A percentile compares a stretch with the other conserved stretches of the same genome.
Evolutionary conservation across 1,284 basidiomycete species (phyloP).

Genomic region (Amylostereum areolatum): DNA sequence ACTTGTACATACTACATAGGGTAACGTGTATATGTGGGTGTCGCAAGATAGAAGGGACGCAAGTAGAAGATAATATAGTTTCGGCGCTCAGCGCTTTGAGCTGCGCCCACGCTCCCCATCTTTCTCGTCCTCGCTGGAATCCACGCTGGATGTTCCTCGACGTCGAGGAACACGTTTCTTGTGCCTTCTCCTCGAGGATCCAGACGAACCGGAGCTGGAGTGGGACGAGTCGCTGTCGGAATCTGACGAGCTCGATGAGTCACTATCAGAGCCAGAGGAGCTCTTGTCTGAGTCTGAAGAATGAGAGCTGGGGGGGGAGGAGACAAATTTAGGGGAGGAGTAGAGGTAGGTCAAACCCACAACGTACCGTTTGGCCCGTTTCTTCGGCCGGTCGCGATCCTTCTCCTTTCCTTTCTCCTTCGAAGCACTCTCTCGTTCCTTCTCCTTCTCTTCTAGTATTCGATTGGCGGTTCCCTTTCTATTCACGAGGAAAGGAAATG

Average conservation of each 20-base stretch:
- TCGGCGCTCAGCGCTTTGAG: too few relatives aligned
- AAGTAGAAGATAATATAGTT: too few relatives aligned
- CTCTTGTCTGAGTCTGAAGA: conserved; percentile 28
- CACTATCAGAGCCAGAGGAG: conserved; percentile 16
- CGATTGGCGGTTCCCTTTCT: conserved; percentile 68
- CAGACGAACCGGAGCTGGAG: conserved; percentile 24
- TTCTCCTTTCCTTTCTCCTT: conserved; percentile 30
- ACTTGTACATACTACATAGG: too few relatives aligned
- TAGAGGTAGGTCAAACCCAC: conserved; percentile 4
- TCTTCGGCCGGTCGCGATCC: conserved; percentile 35
- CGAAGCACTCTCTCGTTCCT: conserved; percentile 55
- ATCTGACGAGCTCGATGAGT: conserved; percentile 4
- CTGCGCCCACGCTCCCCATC: too few relatives aligned
- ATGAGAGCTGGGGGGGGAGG: conserved; percentile 30
- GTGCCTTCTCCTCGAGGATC: conserved; percentile 38
- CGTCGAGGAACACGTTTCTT: conserved; percentile 37
- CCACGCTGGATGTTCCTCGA: conserved; percentile 16
- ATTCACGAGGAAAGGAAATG: conserved; percentile 4
- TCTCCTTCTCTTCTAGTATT: conserved; percentile 70
- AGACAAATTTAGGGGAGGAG: conserved; percentile 11
- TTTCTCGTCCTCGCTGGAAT: too few relatives aligned
- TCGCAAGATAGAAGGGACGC: too few relatives aligned
- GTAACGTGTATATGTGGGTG: too few relatives aligned
- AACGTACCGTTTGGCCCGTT: conserved; percentile 47
- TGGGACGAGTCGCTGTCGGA: conserved; percentile 1